Percentiles rank a stretch among this genome's conserved stretches.
phyloP scores from a whole-genome alignment of 805 yeast species.

The Blastobotrys robertii region DNA sequence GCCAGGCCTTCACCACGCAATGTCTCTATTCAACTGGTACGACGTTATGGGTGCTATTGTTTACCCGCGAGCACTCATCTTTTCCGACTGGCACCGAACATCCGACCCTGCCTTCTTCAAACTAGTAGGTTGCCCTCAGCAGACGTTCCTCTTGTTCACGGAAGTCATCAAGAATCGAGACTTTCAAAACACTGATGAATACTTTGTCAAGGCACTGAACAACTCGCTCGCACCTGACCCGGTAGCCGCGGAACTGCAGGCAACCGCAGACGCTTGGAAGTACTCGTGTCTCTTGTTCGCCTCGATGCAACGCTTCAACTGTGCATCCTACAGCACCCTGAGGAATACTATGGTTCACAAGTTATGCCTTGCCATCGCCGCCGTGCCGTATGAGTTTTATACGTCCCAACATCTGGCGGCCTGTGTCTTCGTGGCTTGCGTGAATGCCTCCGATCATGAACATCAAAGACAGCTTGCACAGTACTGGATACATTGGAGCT shows the following conservation, averaged over 20 bases:
- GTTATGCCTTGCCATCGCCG: slow-evolving; percentile 4
- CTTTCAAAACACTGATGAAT: not conserved
- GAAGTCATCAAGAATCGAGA: slow-evolving; percentile 2
- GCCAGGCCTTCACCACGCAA: slow-evolving; percentile 16
- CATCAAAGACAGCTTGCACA: slow-evolving; percentile 7
- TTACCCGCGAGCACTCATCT: slow-evolving; percentile 5
- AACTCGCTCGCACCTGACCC: not conserved
- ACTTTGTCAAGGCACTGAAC: slow-evolving; percentile 4
- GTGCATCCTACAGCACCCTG: not conserved
- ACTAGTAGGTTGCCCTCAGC: slow-evolving; percentile 12
- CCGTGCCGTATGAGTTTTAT: slow-evolving; percentile 9
- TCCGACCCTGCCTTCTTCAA: slow-evolving; percentile 11
- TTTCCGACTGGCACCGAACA: slow-evolving; percentile 16
- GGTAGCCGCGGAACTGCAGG: not conserved
- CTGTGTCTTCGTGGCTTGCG: slow-evolving; percentile 8
- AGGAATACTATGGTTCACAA: slow-evolving; percentile 8
- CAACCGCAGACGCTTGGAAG: slow-evolving; percentile 9
- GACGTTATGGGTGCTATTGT: slow-evolving; percentile 13
- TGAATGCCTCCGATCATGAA: slow-evolving; percentile 3
- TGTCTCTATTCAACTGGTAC: slow-evolving; percentile 14
- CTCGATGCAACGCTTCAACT: slow-evolving; percentile 4
- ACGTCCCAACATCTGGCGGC: slow-evolving; percentile 12
- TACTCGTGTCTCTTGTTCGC: slow-evolving; percentile 11
- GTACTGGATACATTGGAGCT: slow-evolving; percentile 13
- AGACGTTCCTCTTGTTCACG: slow-evolving; percentile 8